Base-by-base conservation (phyloP, 768 basidiomycete species). In the Auricularia cornea region DNA sequence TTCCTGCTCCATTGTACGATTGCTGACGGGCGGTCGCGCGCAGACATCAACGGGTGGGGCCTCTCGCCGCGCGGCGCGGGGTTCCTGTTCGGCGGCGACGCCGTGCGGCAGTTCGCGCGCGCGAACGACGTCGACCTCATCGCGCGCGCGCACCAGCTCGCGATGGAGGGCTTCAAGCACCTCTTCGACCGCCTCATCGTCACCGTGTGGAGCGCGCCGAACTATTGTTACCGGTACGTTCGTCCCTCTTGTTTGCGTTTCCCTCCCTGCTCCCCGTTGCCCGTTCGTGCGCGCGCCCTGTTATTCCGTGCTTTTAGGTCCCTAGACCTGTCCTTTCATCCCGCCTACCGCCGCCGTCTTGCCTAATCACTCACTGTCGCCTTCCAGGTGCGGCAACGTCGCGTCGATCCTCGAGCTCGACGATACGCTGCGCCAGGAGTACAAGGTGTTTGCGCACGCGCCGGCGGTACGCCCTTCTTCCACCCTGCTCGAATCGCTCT, bases 171-270 rank as follows among this genome's bases (percentile, higher is more conserved):
- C 26, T 97, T 85, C 77, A 98, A 97, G 77, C 82, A 94, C 74
- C 96, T 98, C 94, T 97, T 97, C 70, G 95, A 98, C 75, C 79
- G 84, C 60, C 88, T 85, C 52, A 95, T 98, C 68, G 96, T 98
- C 33, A 98, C 96, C 8, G 94, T 98, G 44, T 98, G 96, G 95
- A 93, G 90, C 69, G 95, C 94, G 3, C 96, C 95, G 16, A 98
- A 98, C 75, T 98, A 98, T 73, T 98, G 96, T 75, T 98, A 98
- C 76, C 81, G 95, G 91, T 96, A 69, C 66, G 87, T 81, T 18
- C 62, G 60, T 54, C 31, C 64, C 54, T 60, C 48, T 61, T 54
- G 52, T 41, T 57, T 59, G 60, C n/a, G 59, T 62, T 33, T 56
- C 65, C n/a, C 62, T 63, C 32, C 54, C 33, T 16, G 31, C 62